phyloP scores from a whole-genome alignment of 169 alveolate genomes.

The Plasmodium coatneyi region DNA sequence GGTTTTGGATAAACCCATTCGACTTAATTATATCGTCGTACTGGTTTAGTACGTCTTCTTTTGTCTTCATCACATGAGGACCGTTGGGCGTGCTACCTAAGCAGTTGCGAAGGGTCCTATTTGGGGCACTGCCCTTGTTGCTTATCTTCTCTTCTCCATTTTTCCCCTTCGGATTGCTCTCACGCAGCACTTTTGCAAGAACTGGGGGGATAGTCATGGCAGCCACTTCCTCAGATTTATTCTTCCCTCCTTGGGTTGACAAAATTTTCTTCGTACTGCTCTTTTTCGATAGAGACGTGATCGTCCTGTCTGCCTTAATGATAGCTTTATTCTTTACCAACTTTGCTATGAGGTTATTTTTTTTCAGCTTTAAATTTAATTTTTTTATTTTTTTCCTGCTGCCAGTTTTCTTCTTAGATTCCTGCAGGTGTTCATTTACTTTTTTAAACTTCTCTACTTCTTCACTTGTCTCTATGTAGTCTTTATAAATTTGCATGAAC shows the following conservation, averaged over 20 bases:
- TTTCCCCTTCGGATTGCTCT: background rate
- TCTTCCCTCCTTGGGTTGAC: background rate
- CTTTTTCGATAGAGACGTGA: background rate
- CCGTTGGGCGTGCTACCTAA: background rate
- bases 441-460: slow-evolving; percentile 34
- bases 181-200: background rate
- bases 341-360: slow-evolving; percentile 64
- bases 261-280: background rate
- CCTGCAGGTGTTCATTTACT: slow-evolving; percentile 42
- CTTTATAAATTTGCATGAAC: slow-evolving; percentile 39
- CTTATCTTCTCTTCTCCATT: background rate
- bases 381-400: slow-evolving; percentile 67
- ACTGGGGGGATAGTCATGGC: background rate
- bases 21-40: slow-evolving; percentile 53
- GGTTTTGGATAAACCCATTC: slow-evolving; percentile 25
- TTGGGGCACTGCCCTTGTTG: background rate
- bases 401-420: slow-evolving; percentile 25
- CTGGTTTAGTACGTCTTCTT: slow-evolving; percentile 18
- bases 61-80: background rate
- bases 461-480: slow-evolving; percentile 23
- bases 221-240: background rate
- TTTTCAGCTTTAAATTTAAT: slow-evolving; percentile 45
- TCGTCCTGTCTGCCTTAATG: slow-evolving; percentile 3
- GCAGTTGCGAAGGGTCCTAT: background rate
- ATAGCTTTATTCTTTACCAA: slow-evolving; percentile 51